These are phyloP conservation scores for Trichocomaceae sp. DNA, from an alignment of 2,329 filamentous ascomycete genomes.

Conservation along the genomic window DNA sequence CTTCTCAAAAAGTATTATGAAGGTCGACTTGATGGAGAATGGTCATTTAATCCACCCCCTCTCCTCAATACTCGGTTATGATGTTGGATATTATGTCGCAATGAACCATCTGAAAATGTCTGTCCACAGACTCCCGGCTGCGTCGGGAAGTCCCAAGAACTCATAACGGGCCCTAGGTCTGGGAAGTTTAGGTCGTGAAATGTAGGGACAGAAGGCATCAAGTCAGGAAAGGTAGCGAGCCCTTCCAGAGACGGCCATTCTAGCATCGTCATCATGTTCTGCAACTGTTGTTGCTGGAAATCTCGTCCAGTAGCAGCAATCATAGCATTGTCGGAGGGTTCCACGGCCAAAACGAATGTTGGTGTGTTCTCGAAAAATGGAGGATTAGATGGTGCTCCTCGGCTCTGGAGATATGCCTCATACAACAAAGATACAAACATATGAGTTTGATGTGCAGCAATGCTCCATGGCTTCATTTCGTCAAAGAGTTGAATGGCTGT, in stretches of 20 bases:
- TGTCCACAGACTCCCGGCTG: not conserved
- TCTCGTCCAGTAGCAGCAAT: not conserved
- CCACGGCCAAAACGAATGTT: not conserved
- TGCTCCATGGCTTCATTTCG: not conserved
- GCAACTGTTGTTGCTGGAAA: not conserved
- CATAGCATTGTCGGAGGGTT: not conserved
- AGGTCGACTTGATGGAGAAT: not conserved
- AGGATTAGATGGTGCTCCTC: not conserved
- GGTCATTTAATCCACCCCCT: not conserved
- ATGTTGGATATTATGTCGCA: not conserved
- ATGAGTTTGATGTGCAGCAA: not conserved
- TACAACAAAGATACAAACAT: not conserved
- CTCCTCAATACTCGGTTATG: not conserved
- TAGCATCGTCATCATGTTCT: not conserved
- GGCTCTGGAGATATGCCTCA: not conserved
- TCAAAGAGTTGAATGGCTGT: not conserved
- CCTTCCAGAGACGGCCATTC: not conserved
- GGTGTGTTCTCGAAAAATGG: not conserved
- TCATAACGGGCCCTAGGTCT: not conserved
- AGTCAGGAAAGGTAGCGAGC: not conserved
- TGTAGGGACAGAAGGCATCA: not conserved
- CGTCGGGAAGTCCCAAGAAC: not conserved
- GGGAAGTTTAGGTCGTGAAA: not conserved
- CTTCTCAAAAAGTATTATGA: not conserved
- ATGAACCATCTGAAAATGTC: not conserved